Evolutionary conservation across 2,329 filamentous ascomycete genomes (phyloP).

Genomic region (Hirsutella thompsonii): DNA sequence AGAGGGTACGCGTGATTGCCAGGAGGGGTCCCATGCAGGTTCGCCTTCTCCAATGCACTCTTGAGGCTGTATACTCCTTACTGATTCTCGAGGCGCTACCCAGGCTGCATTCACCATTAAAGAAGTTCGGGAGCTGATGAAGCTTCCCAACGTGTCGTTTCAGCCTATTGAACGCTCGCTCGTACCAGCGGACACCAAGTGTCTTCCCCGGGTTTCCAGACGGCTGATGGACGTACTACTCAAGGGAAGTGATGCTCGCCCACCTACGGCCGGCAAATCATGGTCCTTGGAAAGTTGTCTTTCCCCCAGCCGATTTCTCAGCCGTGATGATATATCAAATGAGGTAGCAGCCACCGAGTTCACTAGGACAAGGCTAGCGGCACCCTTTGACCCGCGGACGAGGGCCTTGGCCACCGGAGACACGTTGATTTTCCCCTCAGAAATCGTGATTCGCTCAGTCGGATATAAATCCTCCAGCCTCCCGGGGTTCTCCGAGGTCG

Average conservation of each 20-base stretch:
- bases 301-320: slow-evolving; percentile 59
- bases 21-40: slow-evolving; percentile 81
- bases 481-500: slow-evolving; percentile 58
- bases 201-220: slow-evolving; percentile 61
- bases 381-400: slow-evolving; percentile 39
- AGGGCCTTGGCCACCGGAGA: slow-evolving; percentile 35
- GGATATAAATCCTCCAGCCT: slow-evolving; percentile 79
- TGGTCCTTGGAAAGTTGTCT: slow-evolving; percentile 83
- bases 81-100: neutral
- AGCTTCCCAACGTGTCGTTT: slow-evolving; percentile 60
- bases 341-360: slow-evolving; percentile 57
- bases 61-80: neutral
- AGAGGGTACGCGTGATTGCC: slow-evolving; percentile 75
- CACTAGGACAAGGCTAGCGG: slow-evolving; percentile 42
- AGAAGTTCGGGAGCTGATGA: slow-evolving; percentile 79
- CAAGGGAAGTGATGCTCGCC: slow-evolving; percentile 51
- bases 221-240: slow-evolving; percentile 70
- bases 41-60: slow-evolving; percentile 10
- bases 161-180: slow-evolving; percentile 52
- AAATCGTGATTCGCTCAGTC: slow-evolving; percentile 81
- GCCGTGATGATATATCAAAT: slow-evolving; percentile 27
- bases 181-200: slow-evolving; percentile 52
- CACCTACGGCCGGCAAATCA: slow-evolving; percentile 41
- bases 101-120: slow-evolving; percentile 92
- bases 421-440: slow-evolving; percentile 43